Evolutionary conservation across 306 rosid species (phyloP).

Genomic region (Cucumis hystrix): DNA sequence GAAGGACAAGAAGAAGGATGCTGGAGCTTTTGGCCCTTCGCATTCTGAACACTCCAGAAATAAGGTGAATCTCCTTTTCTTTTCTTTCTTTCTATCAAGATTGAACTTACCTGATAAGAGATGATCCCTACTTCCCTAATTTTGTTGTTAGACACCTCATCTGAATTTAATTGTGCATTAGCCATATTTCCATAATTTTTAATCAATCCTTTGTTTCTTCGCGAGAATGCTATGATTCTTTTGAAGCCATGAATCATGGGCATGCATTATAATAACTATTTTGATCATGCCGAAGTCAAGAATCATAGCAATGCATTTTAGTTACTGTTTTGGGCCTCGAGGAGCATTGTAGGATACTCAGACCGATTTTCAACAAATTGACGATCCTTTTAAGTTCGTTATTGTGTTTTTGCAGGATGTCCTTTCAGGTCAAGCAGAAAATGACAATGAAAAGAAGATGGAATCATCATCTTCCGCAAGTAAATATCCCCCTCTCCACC

Average conservation of each 20-base stretch:
- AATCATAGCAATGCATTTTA: neutral
- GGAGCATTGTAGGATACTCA: neutral
- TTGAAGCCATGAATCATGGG: neutral
- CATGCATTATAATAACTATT: neutral
- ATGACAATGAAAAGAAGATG: conserved; percentile 26
- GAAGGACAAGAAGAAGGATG: conserved; percentile 35
- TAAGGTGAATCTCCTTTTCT: conserved; percentile 43
- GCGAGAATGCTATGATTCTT: neutral
- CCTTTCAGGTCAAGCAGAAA: conserved; percentile 26
- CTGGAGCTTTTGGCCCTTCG: conserved; percentile 29
- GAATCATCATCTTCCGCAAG: conserved; percentile 23
- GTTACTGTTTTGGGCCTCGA: neutral
- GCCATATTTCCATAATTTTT: neutral
- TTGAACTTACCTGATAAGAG: neutral
- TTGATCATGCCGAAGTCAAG: neutral
- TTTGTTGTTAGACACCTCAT: neutral
- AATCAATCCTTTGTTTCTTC: neutral
- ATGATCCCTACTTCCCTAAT: neutral
- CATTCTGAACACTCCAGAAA: conserved; percentile 37
- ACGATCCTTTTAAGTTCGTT: neutral
- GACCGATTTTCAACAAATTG: neutral
- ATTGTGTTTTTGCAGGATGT: conserved; percentile 33
- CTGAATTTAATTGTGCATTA: neutral
- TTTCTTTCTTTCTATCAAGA: neutral
- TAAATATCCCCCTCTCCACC: conserved; percentile 24